Conservation (phyloP, 495 filamentous ascomycete species). For the Pyronema domesticum region DNA sequence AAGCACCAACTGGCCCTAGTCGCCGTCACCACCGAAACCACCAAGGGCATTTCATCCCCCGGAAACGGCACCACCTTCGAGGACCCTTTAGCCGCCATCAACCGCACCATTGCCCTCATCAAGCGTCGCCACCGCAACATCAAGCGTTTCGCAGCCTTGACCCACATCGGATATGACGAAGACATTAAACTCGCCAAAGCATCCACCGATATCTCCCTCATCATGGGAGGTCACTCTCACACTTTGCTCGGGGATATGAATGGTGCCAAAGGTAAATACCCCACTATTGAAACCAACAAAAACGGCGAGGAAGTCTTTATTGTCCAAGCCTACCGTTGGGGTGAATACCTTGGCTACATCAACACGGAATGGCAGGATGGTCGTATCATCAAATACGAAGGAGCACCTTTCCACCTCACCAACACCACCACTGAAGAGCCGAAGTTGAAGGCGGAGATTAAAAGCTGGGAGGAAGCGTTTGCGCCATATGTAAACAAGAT, state of each 20-base stretch:
- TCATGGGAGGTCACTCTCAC: constrained; percentile 39
- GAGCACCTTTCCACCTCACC: constrained; percentile 38
- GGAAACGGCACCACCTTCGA: constrained; percentile 35
- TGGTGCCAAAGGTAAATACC: constrained; percentile 35
- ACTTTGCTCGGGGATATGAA: constrained; percentile 36
- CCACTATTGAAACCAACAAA: constrained; percentile 37
- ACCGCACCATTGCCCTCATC: constrained; percentile 37
- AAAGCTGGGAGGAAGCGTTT: constrained; percentile 36
- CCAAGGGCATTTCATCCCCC: constrained; percentile 34
- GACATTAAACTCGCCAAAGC: constrained; percentile 36
- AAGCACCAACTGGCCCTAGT: constrained; percentile 38
- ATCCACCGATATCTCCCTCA: constrained; percentile 36
- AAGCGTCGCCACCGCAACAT: constrained; percentile 31
- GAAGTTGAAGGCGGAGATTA: constrained; percentile 33
- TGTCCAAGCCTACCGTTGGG: constrained; percentile 39
- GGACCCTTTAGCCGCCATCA: constrained; percentile 32
- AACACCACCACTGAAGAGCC: constrained; percentile 36
- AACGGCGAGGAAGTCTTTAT: constrained; percentile 44
- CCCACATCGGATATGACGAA: constrained; percentile 41
- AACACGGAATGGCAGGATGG: constrained; percentile 36
- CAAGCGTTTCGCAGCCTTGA: constrained; percentile 38
- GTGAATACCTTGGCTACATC: constrained; percentile 42
- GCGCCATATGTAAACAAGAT: constrained; percentile 32
- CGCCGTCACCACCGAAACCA: constrained; percentile 39
- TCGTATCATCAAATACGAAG: constrained; percentile 36